A percentile compares a stretch with the other conserved stretches of the same genome.
Conservation (phyloP, 805 yeast genomes). For the Candida boidinii region DNA sequence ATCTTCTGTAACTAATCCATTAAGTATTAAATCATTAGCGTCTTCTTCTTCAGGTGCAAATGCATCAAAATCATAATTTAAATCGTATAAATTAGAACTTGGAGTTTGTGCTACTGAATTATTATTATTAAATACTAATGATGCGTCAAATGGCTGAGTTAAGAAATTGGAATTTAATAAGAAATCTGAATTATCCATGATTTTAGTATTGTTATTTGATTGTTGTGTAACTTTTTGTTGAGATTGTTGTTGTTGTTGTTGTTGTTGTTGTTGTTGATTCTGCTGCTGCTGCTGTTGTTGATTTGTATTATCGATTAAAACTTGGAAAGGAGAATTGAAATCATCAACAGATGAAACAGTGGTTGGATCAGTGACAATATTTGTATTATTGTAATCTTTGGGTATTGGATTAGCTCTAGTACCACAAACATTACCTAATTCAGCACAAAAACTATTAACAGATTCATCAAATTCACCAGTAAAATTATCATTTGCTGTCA, state of each 20-base stretch:
- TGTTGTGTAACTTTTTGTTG: neutral
- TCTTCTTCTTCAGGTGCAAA: constrained; percentile 7
- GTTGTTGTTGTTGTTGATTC: neutral
- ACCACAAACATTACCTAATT: constrained; percentile 78
- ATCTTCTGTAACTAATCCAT: constrained; percentile 43
- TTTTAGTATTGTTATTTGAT: neutral
- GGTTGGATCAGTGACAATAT: neutral
- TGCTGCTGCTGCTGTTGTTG: too few species aligned
- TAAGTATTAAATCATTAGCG: constrained; percentile 7
- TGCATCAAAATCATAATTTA: too few species aligned
- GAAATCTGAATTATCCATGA: too few species aligned
- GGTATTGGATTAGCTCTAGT: constrained; percentile 64
- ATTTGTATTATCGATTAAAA: constrained; percentile 6
- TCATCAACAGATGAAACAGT: neutral
- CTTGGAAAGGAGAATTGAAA: constrained; percentile 14
- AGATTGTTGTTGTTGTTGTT: neutral
- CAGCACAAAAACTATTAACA: constrained; percentile 66
- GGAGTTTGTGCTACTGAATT: too few species aligned
- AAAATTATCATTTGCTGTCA: constrained; percentile 6
- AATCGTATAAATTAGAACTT: too few species aligned
- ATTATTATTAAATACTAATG: constrained; percentile 48
- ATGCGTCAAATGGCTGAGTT: constrained; percentile 37
- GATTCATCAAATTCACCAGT: constrained; percentile 53
- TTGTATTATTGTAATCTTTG: constrained; percentile 9
- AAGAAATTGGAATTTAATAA: too few species aligned